phyloP scores from a whole-genome alignment of 1,284 basidiomycete species.

The Pascua sp. region DNA sequence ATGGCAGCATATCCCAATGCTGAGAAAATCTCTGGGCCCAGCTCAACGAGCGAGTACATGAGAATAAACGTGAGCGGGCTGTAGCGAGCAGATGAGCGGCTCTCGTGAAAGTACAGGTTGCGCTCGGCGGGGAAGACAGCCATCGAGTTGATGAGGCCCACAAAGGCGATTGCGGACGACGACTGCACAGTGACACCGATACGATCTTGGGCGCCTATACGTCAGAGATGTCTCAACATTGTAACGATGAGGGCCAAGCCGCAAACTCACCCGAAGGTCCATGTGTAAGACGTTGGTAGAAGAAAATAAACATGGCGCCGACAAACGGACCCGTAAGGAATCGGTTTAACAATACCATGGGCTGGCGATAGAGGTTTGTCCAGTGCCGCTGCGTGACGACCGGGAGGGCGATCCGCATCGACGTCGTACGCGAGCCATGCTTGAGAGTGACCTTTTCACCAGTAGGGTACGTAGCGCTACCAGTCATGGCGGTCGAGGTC shows the following conservation, averaged over 20 bases:
- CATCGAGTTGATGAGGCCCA: constrained; percentile 50
- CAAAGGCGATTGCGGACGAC: constrained; percentile 39
- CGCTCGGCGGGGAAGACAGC: constrained; percentile 51
- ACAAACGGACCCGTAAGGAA: constrained; percentile 47
- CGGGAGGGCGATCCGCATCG: constrained; percentile 45
- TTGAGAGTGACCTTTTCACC: background rate
- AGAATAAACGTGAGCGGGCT: constrained; percentile 49
- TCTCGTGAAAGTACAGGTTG: constrained; percentile 51
- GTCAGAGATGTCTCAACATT: constrained; percentile 12
- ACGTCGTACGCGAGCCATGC: constrained; percentile 32
- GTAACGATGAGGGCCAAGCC: too few species aligned
- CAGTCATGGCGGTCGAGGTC: background rate
- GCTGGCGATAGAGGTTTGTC: constrained; percentile 47
- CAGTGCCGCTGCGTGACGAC: constrained; percentile 48
- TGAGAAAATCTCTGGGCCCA: constrained; percentile 46
- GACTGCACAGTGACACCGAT: constrained; percentile 48
- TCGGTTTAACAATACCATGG: constrained; percentile 48
- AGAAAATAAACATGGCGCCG: constrained; percentile 48
- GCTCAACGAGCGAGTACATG: constrained; percentile 51
- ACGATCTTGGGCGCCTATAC: constrained; percentile 44
- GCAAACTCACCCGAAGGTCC: constrained; percentile 36
- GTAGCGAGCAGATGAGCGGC: constrained; percentile 47
- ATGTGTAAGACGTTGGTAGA: constrained; percentile 47
- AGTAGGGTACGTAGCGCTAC: too few species aligned
- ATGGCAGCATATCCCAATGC: constrained; percentile 32